These are phyloP conservation scores for Pinus tabuliformis DNA, from an alignment of 75 land plant species.

Conservation along the genomic window DNA sequence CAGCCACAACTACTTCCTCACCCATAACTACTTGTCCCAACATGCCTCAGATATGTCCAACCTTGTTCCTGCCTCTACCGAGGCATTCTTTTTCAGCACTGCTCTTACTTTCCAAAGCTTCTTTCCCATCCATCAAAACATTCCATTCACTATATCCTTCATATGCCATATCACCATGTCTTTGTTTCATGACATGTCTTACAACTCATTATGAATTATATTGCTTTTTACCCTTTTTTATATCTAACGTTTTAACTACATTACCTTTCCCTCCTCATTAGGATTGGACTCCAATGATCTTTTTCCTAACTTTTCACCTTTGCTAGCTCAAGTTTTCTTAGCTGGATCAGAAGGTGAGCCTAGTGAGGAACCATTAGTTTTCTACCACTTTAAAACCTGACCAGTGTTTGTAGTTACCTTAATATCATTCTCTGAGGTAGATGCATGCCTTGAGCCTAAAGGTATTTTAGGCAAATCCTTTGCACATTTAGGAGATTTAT, in stretches of 20 bases:
- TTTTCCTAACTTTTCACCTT: neutral
- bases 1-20: conserved; percentile 80
- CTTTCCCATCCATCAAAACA: conserved; percentile 47
- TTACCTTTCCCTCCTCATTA: conserved; percentile 1
- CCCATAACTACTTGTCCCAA: conserved; percentile 37
- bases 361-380: neutral
- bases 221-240: conserved; percentile 23
- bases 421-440: conserved; percentile 8
- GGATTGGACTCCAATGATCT: neutral
- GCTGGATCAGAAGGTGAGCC: neutral
- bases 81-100: conserved; percentile 23
- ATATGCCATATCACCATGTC: conserved; percentile 86
- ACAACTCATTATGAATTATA: conserved; percentile 27
- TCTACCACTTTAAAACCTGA: neutral
- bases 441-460: neutral
- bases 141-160: conserved; percentile 95
- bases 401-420: neutral
- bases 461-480: neutral
- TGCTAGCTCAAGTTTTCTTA: neutral
- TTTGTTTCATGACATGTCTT: conserved; percentile 50
- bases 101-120: conserved; percentile 25
- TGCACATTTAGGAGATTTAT: neutral
- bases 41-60: conserved; percentile 12
- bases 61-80: conserved; percentile 26
- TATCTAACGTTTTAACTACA: neutral